These are phyloP conservation scores for Amphichorda felina DNA, from an alignment of 2,329 filamentous ascomycete genomes.

Conservation along the genomic window DNA sequence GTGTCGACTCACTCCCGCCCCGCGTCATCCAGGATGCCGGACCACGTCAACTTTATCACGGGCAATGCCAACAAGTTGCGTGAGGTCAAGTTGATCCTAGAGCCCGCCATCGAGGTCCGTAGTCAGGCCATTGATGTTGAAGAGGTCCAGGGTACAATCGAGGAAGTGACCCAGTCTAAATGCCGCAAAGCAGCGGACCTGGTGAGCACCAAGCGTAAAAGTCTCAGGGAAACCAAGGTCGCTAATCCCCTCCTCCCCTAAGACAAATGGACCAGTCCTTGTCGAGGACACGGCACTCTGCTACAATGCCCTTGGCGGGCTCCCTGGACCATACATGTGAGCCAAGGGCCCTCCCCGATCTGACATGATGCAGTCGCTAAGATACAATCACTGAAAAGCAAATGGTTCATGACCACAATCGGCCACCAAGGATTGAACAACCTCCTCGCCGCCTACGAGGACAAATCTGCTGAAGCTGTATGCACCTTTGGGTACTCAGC, in stretches of 20 bases:
- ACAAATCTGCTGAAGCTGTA: slow-evolving; percentile 86
- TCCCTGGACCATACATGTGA: slow-evolving; percentile 94
- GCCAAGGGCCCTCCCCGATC: slow-evolving; percentile 14
- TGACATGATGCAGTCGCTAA: not conserved
- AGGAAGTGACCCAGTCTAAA: slow-evolving; percentile 86
- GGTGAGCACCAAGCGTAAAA: slow-evolving; percentile 27
- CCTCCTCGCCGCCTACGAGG: slow-evolving; percentile 74
- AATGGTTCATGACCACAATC: slow-evolving; percentile 81
- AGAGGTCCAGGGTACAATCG: slow-evolving; percentile 85
- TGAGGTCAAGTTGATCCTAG: slow-evolving; percentile 82
- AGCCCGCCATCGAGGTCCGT: slow-evolving; percentile 58
- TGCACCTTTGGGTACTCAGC: slow-evolving; percentile 91
- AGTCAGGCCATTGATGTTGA: slow-evolving; percentile 69
- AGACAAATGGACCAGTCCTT: slow-evolving; percentile 79
- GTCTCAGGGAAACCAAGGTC: not conserved
- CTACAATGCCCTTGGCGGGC: slow-evolving; percentile 80
- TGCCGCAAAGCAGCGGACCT: slow-evolving; percentile 68
- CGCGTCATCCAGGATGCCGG: slow-evolving; percentile 17
- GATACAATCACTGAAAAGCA: slow-evolving; percentile 40
- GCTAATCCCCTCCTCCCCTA: not conserved
- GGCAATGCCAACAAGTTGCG: slow-evolving; percentile 89
- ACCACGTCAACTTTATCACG: slow-evolving; percentile 78
- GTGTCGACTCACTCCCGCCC: not conserved
- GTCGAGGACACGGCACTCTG: slow-evolving; percentile 94
- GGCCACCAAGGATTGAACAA: slow-evolving; percentile 84